phyloP scores from a whole-genome alignment of 495 filamentous ascomycete genomes.

The Penicillium diatomitis region DNA sequence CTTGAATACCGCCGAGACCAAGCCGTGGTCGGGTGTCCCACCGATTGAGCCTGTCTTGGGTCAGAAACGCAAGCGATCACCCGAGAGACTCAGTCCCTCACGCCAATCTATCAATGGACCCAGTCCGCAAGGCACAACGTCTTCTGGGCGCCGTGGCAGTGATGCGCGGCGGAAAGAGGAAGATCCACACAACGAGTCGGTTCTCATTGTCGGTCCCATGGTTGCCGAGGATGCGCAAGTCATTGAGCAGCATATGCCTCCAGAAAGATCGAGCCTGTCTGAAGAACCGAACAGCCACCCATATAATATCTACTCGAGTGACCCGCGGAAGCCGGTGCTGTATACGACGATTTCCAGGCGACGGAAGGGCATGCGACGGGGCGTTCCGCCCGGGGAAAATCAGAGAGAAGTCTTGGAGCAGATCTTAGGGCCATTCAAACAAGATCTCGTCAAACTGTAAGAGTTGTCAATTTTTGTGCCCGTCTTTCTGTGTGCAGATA shows the following conservation, averaged over 20 bases:
- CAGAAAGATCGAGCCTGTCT: slow-evolving; percentile 28
- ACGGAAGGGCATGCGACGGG: slow-evolving; percentile 36
- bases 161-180: slow-evolving; percentile 31
- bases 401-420: slow-evolving; percentile 48
- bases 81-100: slow-evolving; percentile 5
- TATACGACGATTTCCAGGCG: slow-evolving; percentile 40
- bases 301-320: slow-evolving; percentile 42
- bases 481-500: background rate
- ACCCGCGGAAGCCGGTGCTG: slow-evolving; percentile 39
- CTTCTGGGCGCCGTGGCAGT: slow-evolving; percentile 22
- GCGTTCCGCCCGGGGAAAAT: slow-evolving; percentile 41
- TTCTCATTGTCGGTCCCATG: slow-evolving; percentile 43
- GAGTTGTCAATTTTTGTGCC: background rate
- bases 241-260: slow-evolving; percentile 43
- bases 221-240: slow-evolving; percentile 44
- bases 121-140: slow-evolving; percentile 20
- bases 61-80: slow-evolving; percentile 35
- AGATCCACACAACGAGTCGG: slow-evolving; percentile 38
- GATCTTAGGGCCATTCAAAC: slow-evolving; percentile 41
- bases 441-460: slow-evolving; percentile 43
- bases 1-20: slow-evolving; percentile 18
- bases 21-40: slow-evolving; percentile 21
- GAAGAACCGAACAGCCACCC: slow-evolving; percentile 34
- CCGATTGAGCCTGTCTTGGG: slow-evolving; percentile 16
- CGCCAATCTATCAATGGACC: slow-evolving; percentile 17